Evolutionary conservation across 257 asterid genomes (phyloP).

Genomic region (Nicotiana attenuata): DNA sequence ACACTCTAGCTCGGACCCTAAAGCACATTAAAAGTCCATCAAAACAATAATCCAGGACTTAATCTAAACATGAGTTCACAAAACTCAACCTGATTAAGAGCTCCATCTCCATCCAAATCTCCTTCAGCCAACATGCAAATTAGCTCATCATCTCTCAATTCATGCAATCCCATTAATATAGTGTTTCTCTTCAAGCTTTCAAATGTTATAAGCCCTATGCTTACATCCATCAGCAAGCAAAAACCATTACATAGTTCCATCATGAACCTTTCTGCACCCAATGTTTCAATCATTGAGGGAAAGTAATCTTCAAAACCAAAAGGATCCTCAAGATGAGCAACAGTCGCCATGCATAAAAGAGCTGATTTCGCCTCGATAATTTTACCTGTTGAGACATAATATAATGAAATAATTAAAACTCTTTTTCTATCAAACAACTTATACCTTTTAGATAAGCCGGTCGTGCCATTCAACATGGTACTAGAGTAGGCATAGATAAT

Average conservation of each 20-base stretch:
- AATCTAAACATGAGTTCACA: constrained; percentile 33
- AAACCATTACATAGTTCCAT: constrained; percentile 31
- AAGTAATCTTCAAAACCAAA: constrained; percentile 27
- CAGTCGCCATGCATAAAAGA: neutral
- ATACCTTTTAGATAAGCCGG: too few species aligned
- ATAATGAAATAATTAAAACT: neutral
- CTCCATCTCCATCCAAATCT: constrained; percentile 40
- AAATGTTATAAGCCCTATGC: constrained; percentile 28
- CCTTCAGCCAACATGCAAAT: constrained; percentile 35
- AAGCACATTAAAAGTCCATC: too few species aligned
- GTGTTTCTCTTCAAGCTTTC: constrained; percentile 39
- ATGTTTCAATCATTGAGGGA: constrained; percentile 28
- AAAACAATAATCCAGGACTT: constrained; percentile 17
- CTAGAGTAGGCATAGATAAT: too few species aligned
- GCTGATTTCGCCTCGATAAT: neutral
- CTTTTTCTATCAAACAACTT: too few species aligned
- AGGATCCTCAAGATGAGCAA: constrained; percentile 9
- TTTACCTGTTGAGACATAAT: too few species aligned
- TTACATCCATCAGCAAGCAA: constrained; percentile 28
- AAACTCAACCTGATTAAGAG: constrained; percentile 38
- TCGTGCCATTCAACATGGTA: too few species aligned
- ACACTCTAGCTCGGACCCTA: too few species aligned
- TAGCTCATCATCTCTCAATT: constrained; percentile 29
- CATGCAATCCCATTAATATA: constrained; percentile 22
- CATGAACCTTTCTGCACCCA: constrained; percentile 27